These are phyloP conservation scores for Dillenia turbinata DNA, from an alignment of 164 flowering plant species.

Conservation along the genomic window DNA sequence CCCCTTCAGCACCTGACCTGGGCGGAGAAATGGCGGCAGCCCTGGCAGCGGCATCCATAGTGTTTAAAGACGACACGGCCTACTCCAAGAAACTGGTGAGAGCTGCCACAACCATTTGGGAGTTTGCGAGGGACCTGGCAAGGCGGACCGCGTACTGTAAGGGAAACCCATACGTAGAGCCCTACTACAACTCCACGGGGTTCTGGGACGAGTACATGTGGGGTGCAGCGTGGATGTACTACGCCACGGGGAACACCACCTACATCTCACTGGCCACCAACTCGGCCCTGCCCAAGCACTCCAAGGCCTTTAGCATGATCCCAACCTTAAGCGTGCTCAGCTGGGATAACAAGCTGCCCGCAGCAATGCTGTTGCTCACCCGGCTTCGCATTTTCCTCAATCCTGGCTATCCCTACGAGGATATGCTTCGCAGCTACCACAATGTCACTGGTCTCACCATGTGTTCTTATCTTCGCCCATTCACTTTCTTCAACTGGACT, in stretches of 20 bases:
- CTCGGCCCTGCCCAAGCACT: constrained; percentile 34
- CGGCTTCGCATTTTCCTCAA: constrained; percentile 42
- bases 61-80: constrained; percentile 48
- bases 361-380: constrained; percentile 38
- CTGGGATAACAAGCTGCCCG: constrained; percentile 65
- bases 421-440: constrained; percentile 50
- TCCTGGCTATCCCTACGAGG: constrained; percentile 67
- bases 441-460: constrained; percentile 48
- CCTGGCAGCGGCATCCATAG: constrained; percentile 81
- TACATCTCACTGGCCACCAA: constrained; percentile 60
- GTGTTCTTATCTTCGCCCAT: constrained; percentile 67
- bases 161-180: constrained; percentile 34
- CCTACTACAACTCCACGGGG: constrained; percentile 59
- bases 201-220: constrained; percentile 86
- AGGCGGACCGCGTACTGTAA: constrained; percentile 30
- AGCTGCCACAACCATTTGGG: constrained; percentile 58
- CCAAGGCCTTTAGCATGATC: constrained; percentile 32
- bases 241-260: constrained; percentile 64
- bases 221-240: constrained; percentile 79
- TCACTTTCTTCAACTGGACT: constrained; percentile 56
- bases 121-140: constrained; percentile 44
- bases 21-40: constrained; percentile 90
- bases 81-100: constrained; percentile 56
- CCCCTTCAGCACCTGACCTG: constrained; percentile 49
- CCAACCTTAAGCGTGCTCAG: constrained; percentile 39